phyloP scores from a whole-genome alignment of 2,329 filamentous ascomycete species.

The Cryphonectria japonica region DNA sequence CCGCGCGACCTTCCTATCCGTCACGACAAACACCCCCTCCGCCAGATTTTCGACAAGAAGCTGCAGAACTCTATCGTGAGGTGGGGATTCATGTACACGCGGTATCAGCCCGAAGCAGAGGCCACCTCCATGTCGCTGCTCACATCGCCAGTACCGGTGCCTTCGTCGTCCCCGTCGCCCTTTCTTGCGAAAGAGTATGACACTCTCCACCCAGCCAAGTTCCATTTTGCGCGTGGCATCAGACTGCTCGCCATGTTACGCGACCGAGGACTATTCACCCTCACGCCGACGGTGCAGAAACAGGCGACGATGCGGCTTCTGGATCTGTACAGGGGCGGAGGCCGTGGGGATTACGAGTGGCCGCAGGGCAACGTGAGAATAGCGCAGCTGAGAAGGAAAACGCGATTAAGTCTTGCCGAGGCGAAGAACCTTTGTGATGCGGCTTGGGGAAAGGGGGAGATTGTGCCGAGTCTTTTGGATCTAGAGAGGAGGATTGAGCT shows the following conservation, averaged over 20 bases:
- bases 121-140: conserved; percentile 10
- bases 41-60: conserved; percentile 47
- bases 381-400: conserved; percentile 29
- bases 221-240: conserved; percentile 39
- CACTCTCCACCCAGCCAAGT: conserved; percentile 29
- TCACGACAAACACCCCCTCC: conserved; percentile 51
- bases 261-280: conserved; percentile 38
- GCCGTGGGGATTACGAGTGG: conserved; percentile 30
- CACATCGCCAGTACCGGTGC: not conserved
- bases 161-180: not conserved
- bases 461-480: conserved; percentile 38
- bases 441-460: conserved; percentile 40
- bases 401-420: conserved; percentile 38
- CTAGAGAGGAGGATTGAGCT: conserved; percentile 36
- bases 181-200: not conserved
- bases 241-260: conserved; percentile 40
- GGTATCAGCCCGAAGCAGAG: conserved; percentile 32
- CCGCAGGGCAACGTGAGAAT: conserved; percentile 26
- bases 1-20: conserved; percentile 48
- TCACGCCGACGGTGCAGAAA: conserved; percentile 32
- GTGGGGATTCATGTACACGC: conserved; percentile 49
- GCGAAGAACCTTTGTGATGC: conserved; percentile 43
- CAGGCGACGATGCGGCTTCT: conserved; percentile 38
- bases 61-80: conserved; percentile 48
- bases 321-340: conserved; percentile 39